Evolutionary conservation across 2,329 filamentous ascomycete genomes (phyloP).

Genomic region (Ceratocystis papillata): DNA sequence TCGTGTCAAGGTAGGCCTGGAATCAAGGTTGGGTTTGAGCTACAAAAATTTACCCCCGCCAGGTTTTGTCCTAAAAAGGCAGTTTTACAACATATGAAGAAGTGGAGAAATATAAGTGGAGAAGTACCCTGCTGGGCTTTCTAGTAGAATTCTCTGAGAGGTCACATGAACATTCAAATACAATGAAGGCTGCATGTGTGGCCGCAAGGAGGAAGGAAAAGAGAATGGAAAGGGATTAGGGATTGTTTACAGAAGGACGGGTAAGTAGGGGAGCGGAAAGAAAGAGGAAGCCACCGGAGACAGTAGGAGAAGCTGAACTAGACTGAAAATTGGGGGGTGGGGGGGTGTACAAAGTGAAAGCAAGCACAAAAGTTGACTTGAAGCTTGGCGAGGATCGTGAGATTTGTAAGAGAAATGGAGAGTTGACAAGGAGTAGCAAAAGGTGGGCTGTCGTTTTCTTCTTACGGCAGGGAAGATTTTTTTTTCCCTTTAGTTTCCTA

Average conservation of each 20-base stretch:
- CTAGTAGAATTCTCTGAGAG: neutral
- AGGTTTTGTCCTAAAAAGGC: neutral
- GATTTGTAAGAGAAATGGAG: slow-evolving; percentile 8
- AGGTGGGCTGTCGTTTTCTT: neutral
- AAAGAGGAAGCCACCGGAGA: neutral
- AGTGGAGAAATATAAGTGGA: neutral
- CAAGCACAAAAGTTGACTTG: neutral
- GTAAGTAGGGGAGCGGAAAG: neutral
- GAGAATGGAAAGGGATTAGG: slow-evolving; percentile 27
- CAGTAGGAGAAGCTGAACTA: neutral
- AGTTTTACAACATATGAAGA: neutral
- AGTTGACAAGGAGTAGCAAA: neutral
- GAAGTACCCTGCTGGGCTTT: neutral
- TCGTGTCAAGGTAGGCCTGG: too few species aligned
- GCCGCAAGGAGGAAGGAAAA: slow-evolving; percentile 21
- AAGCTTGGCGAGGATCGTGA: slow-evolving; percentile 4
- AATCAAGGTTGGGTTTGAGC: too few species aligned
- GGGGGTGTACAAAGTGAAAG: neutral
- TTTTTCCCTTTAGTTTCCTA: neutral
- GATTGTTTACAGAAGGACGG: neutral
- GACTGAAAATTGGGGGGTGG: neutral
- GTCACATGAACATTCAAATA: slow-evolving; percentile 10
- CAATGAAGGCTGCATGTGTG: neutral
- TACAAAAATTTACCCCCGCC: too few species aligned
- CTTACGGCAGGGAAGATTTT: neutral